Conservation (phyloP, 1,284 basidiomycete species). For the Blastosporella zonata region DNA sequence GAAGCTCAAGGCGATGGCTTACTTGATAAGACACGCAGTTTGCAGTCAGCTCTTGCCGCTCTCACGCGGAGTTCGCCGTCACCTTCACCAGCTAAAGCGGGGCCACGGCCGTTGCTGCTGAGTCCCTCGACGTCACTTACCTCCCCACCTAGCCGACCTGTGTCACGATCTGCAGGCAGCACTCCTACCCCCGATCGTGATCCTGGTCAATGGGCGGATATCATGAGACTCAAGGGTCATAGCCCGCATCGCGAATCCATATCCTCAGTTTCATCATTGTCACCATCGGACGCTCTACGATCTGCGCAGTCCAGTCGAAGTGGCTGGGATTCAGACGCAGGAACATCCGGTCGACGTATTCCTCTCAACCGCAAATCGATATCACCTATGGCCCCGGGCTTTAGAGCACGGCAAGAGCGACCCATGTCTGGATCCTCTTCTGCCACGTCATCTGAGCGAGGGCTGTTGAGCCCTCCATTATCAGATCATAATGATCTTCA, state of each 20-base stretch:
- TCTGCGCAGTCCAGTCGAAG: conserved; percentile 32
- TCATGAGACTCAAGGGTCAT: conserved; percentile 39
- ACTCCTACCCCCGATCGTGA: conserved; percentile 31
- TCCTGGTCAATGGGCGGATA: conserved; percentile 46
- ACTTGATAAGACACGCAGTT: conserved; percentile 33
- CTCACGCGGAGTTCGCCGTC: conserved; percentile 29
- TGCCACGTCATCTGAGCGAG: conserved; percentile 27
- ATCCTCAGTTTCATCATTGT: conserved; percentile 62
- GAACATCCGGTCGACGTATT: conserved; percentile 48
- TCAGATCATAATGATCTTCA: conserved; percentile 20
- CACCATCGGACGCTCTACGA: conserved; percentile 44
- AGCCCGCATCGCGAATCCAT: conserved; percentile 48
- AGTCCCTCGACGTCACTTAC: conserved; percentile 46
- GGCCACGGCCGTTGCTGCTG: conserved; percentile 56
- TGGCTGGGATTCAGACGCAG: conserved; percentile 55
- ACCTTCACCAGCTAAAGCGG: conserved; percentile 34
- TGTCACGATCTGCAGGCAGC: conserved; percentile 37
- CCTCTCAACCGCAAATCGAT: conserved; percentile 62
- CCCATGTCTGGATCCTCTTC: conserved; percentile 27
- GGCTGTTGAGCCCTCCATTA: conserved; percentile 25
- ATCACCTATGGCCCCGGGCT: conserved; percentile 68
- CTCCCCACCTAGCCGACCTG: conserved; percentile 23
- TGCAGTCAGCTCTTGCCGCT: conserved; percentile 45
- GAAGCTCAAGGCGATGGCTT: conserved; percentile 38
- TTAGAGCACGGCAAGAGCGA: conserved; percentile 28